phyloP scores from a whole-genome alignment of 495 filamentous ascomycete species.

The Xylaria castorea region DNA sequence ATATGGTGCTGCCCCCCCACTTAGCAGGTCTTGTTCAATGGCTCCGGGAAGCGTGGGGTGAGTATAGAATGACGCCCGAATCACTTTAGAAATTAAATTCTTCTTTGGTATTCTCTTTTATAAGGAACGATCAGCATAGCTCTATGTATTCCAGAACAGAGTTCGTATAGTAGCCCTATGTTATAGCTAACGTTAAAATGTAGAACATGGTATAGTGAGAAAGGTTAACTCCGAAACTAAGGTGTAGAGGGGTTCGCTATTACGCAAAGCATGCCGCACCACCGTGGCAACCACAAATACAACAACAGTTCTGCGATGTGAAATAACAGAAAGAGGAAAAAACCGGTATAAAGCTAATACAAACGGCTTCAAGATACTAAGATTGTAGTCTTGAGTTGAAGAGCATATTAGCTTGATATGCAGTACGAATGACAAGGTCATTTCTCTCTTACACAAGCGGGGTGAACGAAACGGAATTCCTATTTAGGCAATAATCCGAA shows the following conservation, averaged over 20 bases:
- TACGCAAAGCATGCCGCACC: neutral
- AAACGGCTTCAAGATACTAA: neutral
- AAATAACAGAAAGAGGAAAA: neutral
- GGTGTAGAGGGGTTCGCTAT: neutral
- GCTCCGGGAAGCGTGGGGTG: neutral
- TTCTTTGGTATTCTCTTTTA: neutral
- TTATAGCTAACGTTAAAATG: neutral
- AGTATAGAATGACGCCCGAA: neutral
- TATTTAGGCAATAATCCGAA: conserved; percentile 1
- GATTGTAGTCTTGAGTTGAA: neutral
- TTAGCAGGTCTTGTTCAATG: neutral
- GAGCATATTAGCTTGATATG: too few relatives aligned
- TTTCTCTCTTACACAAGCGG: neutral
- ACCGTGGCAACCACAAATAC: neutral
- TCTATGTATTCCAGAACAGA: neutral
- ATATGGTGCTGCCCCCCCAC: neutral
- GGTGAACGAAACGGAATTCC: neutral
- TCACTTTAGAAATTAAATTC: neutral
- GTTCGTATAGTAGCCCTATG: neutral
- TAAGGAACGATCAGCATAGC: neutral
- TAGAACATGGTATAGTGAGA: neutral
- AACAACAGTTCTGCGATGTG: neutral
- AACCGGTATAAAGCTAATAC: neutral
- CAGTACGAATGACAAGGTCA: too few relatives aligned
- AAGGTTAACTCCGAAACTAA: neutral